These are phyloP conservation scores for Pseudocercospora cruenta DNA, from an alignment of 2,329 filamentous ascomycete species.

Conservation along the genomic window DNA sequence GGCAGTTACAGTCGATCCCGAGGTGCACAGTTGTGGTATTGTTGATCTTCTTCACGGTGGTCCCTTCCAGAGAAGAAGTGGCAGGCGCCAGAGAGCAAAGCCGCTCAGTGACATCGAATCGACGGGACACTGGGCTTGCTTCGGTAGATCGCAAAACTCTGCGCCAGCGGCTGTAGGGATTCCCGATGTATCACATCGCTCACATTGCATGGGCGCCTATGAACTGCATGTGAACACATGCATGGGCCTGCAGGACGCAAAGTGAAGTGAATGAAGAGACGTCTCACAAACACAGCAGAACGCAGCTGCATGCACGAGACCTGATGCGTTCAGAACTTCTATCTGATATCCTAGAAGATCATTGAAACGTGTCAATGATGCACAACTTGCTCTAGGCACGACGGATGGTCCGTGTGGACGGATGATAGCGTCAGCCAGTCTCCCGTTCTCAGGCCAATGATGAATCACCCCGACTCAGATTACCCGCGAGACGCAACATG, in stretches of 20 bases:
- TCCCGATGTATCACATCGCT: neutral
- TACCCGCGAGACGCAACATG: too few relatives aligned
- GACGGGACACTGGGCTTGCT: neutral
- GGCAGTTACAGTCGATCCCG: neutral
- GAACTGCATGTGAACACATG: neutral
- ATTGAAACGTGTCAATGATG: neutral
- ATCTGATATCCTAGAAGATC: neutral
- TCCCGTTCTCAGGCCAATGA: neutral
- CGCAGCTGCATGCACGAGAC: neutral
- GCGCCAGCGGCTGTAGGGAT: neutral
- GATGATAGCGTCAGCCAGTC: neutral
- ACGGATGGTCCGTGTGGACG: neutral
- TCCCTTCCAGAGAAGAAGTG: too few relatives aligned
- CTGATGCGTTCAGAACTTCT: neutral
- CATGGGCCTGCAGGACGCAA: neutral
- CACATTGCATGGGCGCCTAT: neutral
- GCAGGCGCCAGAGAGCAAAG: too few relatives aligned
- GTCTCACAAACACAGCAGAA: neutral
- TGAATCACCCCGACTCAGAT: neutral
- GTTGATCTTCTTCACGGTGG: neutral
- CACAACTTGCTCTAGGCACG: neutral
- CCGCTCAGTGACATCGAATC: neutral
- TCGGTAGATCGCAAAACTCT: neutral
- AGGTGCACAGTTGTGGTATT: neutral
- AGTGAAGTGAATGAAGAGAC: neutral